These are phyloP conservation scores for Zarea fungicola DNA, from an alignment of 2,329 filamentous ascomycete genomes.

Conservation along the genomic window DNA sequence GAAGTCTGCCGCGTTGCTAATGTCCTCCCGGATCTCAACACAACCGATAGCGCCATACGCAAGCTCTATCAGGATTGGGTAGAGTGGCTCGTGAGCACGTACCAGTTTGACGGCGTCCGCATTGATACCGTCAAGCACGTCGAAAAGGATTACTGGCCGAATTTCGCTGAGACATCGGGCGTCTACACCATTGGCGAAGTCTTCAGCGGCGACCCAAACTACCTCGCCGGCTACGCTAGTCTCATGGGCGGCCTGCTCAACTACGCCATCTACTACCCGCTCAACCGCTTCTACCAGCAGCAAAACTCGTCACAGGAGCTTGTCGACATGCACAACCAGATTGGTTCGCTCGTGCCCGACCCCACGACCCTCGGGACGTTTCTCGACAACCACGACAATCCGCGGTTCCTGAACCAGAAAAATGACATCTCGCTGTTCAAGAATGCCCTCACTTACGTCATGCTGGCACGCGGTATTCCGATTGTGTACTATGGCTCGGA, in stretches of 20 bases:
- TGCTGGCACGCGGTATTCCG: constrained; percentile 57
- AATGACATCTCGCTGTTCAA: constrained; percentile 51
- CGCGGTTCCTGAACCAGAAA: constrained; percentile 48
- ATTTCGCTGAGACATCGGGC: constrained; percentile 48
- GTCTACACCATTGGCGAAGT: constrained; percentile 60
- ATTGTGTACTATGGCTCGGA: constrained; percentile 63
- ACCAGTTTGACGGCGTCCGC: constrained; percentile 56
- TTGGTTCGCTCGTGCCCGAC: constrained; percentile 36
- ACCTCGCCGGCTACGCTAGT: constrained; percentile 47
- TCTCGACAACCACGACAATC: constrained; percentile 55
- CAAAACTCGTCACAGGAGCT: constrained; percentile 31
- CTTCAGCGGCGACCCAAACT: constrained; percentile 46
- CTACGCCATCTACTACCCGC: constrained; percentile 46
- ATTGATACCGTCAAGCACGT: constrained; percentile 61
- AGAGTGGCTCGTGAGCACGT: constrained; percentile 49
- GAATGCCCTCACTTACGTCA: constrained; percentile 57
- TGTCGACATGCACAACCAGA: constrained; percentile 32
- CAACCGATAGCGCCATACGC: constrained; percentile 44
- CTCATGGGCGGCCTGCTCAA: constrained; percentile 56
- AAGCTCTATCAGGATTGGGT: constrained; percentile 55
- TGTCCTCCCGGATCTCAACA: constrained; percentile 59
- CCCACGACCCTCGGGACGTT: constrained; percentile 45
- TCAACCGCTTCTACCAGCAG: constrained; percentile 36
- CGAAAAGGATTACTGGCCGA: constrained; percentile 52
- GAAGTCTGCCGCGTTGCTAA: constrained; percentile 47